These are phyloP conservation scores for Fusarium chaquense DNA, from an alignment of 2,329 filamentous ascomycete genomes.

Conservation along the genomic window DNA sequence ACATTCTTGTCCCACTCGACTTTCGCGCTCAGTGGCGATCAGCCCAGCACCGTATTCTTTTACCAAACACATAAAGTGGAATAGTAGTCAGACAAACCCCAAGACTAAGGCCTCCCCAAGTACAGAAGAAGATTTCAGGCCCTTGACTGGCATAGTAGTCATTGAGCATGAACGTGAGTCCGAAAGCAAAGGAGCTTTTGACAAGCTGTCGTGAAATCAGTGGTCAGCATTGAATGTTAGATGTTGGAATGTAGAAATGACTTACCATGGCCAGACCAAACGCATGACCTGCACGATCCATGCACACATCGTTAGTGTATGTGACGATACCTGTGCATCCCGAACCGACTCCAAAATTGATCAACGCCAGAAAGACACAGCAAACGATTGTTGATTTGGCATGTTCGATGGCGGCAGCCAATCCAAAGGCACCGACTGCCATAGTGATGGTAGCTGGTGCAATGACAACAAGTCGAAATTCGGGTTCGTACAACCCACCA, in stretches of 20 bases:
- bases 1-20: no score
- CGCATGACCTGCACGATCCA: slow-evolving; percentile 1
- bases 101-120: slow-evolving; percentile 2
- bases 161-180: slow-evolving; percentile 8
- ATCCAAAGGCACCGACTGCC: neutral
- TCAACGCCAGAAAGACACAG: slow-evolving; percentile 1
- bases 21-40: neutral
- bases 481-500: slow-evolving; percentile 1
- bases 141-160: neutral
- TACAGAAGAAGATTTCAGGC: neutral
- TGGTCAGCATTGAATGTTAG: neutral
- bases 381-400: neutral
- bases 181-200: slow-evolving; percentile 2
- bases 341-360: neutral
- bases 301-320: slow-evolving; percentile 3
- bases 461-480: slow-evolving; percentile 7
- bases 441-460: neutral
- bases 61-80: slow-evolving; percentile 3
- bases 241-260: neutral
- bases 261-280: slow-evolving; percentile 7
- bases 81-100: slow-evolving; percentile 2
- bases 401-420: neutral
- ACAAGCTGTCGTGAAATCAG: neutral
- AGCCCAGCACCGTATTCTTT: neutral
- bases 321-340: slow-evolving; percentile 8